phyloP scores from a whole-genome alignment of 257 asterid species.

The Capsicum pubescens region DNA sequence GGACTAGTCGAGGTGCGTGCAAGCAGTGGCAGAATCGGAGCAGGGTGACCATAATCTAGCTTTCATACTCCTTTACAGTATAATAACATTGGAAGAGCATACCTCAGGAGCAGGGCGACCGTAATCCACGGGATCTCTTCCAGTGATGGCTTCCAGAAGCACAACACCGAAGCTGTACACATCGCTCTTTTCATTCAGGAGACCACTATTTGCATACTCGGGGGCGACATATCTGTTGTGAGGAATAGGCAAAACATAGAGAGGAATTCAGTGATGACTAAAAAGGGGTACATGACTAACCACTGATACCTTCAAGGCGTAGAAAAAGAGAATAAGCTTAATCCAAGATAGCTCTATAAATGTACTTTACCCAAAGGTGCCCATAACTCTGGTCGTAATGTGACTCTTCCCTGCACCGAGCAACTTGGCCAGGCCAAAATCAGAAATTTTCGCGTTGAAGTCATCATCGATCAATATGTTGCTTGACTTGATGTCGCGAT shows the following conservation, averaged over 20 bases:
- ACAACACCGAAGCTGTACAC: slow-evolving; percentile 82
- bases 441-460: slow-evolving; percentile 83
- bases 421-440: slow-evolving; percentile 91
- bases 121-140: slow-evolving; percentile 85
- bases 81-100: slow-evolving; percentile 13
- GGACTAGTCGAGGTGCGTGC: background rate
- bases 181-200: slow-evolving; percentile 80
- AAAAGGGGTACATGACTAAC: background rate
- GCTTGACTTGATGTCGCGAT: slow-evolving; percentile 84
- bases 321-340: background rate
- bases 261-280: background rate
- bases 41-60: background rate
- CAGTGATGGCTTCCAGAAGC: slow-evolving; percentile 77
- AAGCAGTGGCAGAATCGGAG: too few relatives aligned
- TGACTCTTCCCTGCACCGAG: slow-evolving; percentile 82
- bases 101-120: slow-evolving; percentile 73
- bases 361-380: slow-evolving; percentile 80
- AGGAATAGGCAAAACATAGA: background rate
- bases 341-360: background rate
- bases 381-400: slow-evolving; percentile 89
- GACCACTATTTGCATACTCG: slow-evolving; percentile 82
- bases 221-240: slow-evolving; percentile 77
- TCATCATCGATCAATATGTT: slow-evolving; percentile 80
- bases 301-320: background rate
- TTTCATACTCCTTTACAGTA: background rate